phyloP scores from a whole-genome alignment of 352 stramenopile species.

The Achlya hypogyna region DNA sequence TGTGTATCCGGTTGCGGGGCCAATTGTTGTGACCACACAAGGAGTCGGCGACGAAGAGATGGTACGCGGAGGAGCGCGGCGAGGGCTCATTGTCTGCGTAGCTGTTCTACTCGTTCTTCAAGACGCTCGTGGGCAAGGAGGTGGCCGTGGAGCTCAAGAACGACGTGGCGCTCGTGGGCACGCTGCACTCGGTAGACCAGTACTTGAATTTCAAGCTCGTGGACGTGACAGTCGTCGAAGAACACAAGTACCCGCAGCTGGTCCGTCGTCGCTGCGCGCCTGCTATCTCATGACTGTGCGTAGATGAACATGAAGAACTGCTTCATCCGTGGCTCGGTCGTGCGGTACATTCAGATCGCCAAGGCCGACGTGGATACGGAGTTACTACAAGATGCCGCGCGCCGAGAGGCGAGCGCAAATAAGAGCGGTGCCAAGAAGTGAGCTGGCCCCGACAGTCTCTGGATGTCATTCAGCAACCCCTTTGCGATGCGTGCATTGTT shows the following conservation, averaged over 20 bases:
- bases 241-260: conserved; percentile 95
- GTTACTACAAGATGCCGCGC: conserved; percentile 81
- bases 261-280: conserved; percentile 26
- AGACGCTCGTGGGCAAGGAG: conserved; percentile 96
- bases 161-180: conserved; percentile 94
- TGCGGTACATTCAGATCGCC: conserved; percentile 98
- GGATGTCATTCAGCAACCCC: too few relatives aligned
- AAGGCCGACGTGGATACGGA: conserved; percentile 95
- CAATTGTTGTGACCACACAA: neutral
- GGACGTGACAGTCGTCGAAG: conserved; percentile 93
- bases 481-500: too few relatives aligned
- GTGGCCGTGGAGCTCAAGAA: conserved; percentile 99
- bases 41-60: neutral
- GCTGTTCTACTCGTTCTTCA: conserved; percentile 99
- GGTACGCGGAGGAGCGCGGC: neutral
- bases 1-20: neutral
- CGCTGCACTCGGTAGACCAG: conserved; percentile 97
- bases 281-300: neutral
- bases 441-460: too few relatives aligned
- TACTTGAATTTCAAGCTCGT: conserved; percentile 99
- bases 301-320: conserved; percentile 95
- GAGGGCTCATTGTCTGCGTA: conserved; percentile 24
- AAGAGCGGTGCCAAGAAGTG: conserved; percentile 1
- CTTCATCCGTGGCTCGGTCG: conserved; percentile 97
- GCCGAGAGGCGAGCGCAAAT: conserved; percentile 61